phyloP scores from a whole-genome alignment of 1,284 basidiomycete genomes.

The Pisolithus thermaeus region DNA sequence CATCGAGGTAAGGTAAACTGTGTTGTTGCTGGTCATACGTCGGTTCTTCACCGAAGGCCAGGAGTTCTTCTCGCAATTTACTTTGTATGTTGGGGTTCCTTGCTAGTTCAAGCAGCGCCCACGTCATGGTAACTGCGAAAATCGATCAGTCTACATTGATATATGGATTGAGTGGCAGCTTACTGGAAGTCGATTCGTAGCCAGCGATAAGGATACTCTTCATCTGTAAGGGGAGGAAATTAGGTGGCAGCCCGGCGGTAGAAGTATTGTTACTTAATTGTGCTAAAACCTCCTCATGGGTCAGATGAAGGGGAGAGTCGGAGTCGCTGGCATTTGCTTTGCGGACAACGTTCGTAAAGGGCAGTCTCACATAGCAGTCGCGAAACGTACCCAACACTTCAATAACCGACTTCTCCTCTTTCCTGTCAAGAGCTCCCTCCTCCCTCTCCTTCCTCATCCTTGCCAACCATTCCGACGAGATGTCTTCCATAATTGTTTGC shows the following conservation, averaged over 20 bases:
- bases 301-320: constrained; percentile 24
- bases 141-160: neutral
- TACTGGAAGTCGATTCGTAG: no score
- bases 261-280: constrained; percentile 26
- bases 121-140: neutral
- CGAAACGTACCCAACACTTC: constrained; percentile 42
- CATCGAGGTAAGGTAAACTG: constrained; percentile 27
- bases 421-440: constrained; percentile 17
- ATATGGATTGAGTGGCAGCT: neutral
- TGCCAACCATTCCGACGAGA: constrained; percentile 41
- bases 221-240: no score
- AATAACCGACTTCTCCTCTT: constrained; percentile 47
- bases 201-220: no score
- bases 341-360: neutral
- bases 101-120: no score
- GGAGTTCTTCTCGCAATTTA: no score
- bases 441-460: constrained; percentile 38
- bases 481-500: constrained; percentile 36
- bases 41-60: constrained; percentile 18
- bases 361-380: neutral
- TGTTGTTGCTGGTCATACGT: constrained; percentile 31
- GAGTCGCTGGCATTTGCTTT: constrained; percentile 48
- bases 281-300: constrained; percentile 56
- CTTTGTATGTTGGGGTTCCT: no score
- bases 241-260: neutral